phyloP scores from a whole-genome alignment of 352 stramenopile species.

The Globisporangium camurandrum region DNA sequence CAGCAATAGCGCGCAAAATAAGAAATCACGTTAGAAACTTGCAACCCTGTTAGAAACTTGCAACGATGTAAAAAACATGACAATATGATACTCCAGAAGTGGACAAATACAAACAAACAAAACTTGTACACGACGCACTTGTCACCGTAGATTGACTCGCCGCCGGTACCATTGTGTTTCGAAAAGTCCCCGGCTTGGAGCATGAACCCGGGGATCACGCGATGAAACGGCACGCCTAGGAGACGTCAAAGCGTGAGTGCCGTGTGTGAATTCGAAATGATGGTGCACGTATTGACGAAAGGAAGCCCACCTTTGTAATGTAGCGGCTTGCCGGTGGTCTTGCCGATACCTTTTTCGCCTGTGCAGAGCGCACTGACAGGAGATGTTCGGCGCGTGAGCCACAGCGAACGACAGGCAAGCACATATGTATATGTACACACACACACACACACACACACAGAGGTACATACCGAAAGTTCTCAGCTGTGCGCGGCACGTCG shows the following conservation, averaged over 20 bases:
- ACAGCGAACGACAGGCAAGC: too few relatives aligned
- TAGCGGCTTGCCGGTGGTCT: conserved; percentile 42
- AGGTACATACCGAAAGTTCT: conserved; percentile 44
- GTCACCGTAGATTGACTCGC: conserved; percentile 79
- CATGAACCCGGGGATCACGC: conserved; percentile 86
- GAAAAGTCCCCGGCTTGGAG: conserved; percentile 75
- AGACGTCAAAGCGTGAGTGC: conserved; percentile 4
- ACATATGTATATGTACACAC: not conserved
- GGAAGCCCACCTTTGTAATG: conserved; percentile 42
- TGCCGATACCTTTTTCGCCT: conserved; percentile 60
- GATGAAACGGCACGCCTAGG: conserved; percentile 64
- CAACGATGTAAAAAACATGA: too few relatives aligned
- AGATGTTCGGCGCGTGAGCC: too few relatives aligned
- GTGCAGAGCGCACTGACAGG: conserved; percentile 50
- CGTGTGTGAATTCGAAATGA: not conserved
- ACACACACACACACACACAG: not conserved
- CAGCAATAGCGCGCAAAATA: conserved; percentile 4
- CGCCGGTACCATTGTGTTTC: conserved; percentile 71
- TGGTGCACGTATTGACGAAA: not conserved
- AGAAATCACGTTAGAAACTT: too few relatives aligned
- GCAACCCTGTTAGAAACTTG: too few relatives aligned
- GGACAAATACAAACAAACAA: too few relatives aligned
- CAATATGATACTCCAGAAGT: too few relatives aligned
- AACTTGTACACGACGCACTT: conserved; percentile 13
- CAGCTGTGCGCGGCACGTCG: conserved; percentile 44